A percentile compares a stretch with the other conserved stretches of the same genome.
phyloP scores from a whole-genome alignment of 192 early-diverging fungal genomes.

The Spizellomyces punctatus region DNA sequence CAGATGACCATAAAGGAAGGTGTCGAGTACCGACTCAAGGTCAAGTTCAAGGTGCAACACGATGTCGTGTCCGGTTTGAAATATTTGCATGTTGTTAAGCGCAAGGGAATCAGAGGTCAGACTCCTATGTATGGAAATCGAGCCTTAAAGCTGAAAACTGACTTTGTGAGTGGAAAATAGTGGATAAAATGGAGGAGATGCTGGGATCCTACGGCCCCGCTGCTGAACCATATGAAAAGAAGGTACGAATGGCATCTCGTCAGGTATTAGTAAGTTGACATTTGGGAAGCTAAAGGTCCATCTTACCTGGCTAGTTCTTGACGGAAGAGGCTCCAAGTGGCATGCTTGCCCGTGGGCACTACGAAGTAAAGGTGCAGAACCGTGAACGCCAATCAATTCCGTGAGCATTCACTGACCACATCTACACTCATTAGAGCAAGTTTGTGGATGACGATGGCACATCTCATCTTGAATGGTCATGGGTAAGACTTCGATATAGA shows the following conservation, averaged over 20 bases:
- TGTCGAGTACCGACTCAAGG: conserved; percentile 88
- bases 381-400: background rate
- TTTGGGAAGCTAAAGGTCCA: background rate
- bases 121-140: background rate
- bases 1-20: conserved; percentile 96
- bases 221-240: conserved; percentile 76
- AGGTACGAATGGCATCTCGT: conserved; percentile 41
- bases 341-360: conserved; percentile 89
- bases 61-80: conserved; percentile 95
- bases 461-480: conserved; percentile 80
- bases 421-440: conserved; percentile 58
- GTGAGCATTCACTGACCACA: background rate
- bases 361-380: conserved; percentile 69
- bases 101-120: conserved; percentile 70
- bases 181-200: conserved; percentile 96
- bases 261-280: background rate
- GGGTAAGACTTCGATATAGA: conserved; percentile 47
- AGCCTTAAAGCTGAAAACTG: background rate
- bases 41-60: conserved; percentile 92
- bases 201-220: conserved; percentile 93
- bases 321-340: conserved; percentile 88
- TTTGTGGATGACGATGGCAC: conserved; percentile 93
- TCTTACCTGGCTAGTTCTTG: conserved; percentile 59
- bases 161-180: conserved; percentile 34
- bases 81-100: conserved; percentile 92